These are phyloP conservation scores for Vaccinium macrocarpon DNA, from an alignment of 148 eudicot genomes.

Conservation along the genomic window DNA sequence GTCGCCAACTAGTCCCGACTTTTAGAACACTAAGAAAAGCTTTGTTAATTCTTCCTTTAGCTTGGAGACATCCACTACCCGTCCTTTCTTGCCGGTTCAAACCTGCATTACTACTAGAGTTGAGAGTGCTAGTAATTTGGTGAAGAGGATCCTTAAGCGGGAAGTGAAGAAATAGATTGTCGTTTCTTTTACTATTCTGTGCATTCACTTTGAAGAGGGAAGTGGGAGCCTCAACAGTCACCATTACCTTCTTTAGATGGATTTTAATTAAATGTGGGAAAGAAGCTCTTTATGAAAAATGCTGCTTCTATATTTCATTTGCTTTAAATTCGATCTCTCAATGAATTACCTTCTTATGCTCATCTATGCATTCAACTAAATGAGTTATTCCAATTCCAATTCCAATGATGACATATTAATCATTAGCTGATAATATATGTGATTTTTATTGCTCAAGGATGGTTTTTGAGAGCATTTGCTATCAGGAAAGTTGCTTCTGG, in stretches of 20 bases:
- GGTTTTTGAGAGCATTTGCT: conserved; percentile 5
- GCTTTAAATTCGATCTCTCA: neutral
- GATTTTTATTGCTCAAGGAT: neutral
- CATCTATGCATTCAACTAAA: neutral
- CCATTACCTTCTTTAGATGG: neutral
- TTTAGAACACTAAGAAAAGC: too few relatives aligned
- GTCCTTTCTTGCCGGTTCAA: neutral
- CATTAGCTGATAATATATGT: neutral
- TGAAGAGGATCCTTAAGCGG: neutral
- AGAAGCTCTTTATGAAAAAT: neutral
- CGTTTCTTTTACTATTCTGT: neutral
- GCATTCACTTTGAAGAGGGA: neutral
- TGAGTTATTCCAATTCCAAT: neutral
- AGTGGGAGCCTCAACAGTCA: neutral
- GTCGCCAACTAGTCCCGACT: too few relatives aligned
- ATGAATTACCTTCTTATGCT: neutral
- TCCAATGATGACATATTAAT: neutral
- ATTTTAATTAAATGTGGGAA: neutral
- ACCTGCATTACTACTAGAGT: neutral
- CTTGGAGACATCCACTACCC: neutral
- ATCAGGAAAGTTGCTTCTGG: neutral
- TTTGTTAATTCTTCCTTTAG: neutral
- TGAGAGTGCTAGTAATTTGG: neutral
- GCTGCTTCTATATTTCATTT: neutral
- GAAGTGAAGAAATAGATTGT: neutral